phyloP scores from a whole-genome alignment of 768 basidiomycete species.

The Suillus plorans region DNA sequence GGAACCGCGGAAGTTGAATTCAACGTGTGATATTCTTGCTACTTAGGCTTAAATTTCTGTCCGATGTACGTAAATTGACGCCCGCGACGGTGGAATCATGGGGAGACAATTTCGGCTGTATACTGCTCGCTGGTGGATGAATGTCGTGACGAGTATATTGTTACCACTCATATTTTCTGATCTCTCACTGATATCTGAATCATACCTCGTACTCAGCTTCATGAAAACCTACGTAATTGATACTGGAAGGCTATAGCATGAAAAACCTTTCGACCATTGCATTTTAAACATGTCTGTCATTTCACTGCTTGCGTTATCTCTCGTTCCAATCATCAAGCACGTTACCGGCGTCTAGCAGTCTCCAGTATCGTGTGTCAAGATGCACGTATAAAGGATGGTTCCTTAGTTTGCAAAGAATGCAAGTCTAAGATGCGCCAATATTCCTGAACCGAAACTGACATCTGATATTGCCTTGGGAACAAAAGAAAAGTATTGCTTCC shows the following conservation, averaged over 20 bases:
- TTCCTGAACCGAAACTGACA: not conserved
- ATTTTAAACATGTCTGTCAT: not conserved
- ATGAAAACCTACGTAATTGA: too few relatives aligned
- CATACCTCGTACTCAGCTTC: not conserved
- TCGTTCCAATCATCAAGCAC: not conserved
- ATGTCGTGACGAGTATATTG: too few relatives aligned
- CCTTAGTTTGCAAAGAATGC: not conserved
- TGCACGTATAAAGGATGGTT: too few relatives aligned
- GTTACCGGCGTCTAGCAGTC: not conserved
- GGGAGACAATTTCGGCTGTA: too few relatives aligned
- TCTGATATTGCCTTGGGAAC: not conserved
- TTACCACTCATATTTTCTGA: not conserved
- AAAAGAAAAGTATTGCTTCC: not conserved
- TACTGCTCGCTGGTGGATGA: too few relatives aligned
- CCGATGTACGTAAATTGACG: not conserved
- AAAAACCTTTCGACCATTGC: not conserved
- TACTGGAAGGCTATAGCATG: not conserved
- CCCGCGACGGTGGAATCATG: too few relatives aligned
- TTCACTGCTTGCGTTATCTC: not conserved
- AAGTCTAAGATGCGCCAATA: not conserved
- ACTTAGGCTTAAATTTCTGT: not conserved
- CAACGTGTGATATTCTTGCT: not conserved
- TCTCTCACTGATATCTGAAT: too few relatives aligned
- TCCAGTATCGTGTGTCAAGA: not conserved
- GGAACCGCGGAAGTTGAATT: conserved; percentile 3